Conservation (phyloP, 2,329 filamentous ascomycete genomes). For the Talaromyces sp. region DNA sequence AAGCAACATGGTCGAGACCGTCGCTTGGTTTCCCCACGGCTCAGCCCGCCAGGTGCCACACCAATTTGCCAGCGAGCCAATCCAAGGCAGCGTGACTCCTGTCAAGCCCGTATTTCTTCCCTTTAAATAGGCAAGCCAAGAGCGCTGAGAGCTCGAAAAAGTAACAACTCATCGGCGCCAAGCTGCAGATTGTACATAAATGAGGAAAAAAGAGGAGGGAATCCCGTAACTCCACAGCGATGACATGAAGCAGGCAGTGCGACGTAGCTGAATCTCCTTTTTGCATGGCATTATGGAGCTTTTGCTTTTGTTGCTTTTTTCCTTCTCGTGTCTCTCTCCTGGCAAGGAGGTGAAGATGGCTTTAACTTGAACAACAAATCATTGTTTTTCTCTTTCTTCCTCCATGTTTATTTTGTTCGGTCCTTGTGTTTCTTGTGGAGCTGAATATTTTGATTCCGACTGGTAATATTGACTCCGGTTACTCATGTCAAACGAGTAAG, state of each 20-base stretch:
- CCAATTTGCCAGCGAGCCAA: not conserved
- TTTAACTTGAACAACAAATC: not conserved
- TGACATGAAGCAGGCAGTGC: not conserved
- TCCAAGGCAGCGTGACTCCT: not conserved
- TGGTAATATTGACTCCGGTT: not conserved
- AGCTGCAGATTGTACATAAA: not conserved
- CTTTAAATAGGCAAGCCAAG: not conserved
- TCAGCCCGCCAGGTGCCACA: conserved; percentile 7
- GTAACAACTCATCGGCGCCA: conserved; percentile 4
- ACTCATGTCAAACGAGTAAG: not conserved
- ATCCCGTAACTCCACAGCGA: conserved; percentile 5
- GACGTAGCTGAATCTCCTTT: conserved; percentile 4
- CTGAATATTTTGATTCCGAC: not conserved
- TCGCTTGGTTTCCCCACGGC: not conserved
- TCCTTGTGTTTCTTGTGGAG: not conserved
- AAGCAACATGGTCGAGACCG: not conserved
- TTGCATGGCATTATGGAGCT: conserved; percentile 1
- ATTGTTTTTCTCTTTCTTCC: not conserved
- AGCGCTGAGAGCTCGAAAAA: conserved; percentile 1
- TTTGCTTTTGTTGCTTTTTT: not conserved
- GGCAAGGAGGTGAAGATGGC: not conserved
- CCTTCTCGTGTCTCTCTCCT: not conserved
- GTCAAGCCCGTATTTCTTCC: conserved; percentile 1
- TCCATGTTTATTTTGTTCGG: not conserved
- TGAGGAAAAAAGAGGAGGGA: not conserved